Evolutionary conservation across 2,329 filamentous ascomycete species (phyloP).

Genomic region (Diaporthe amygdali): DNA sequence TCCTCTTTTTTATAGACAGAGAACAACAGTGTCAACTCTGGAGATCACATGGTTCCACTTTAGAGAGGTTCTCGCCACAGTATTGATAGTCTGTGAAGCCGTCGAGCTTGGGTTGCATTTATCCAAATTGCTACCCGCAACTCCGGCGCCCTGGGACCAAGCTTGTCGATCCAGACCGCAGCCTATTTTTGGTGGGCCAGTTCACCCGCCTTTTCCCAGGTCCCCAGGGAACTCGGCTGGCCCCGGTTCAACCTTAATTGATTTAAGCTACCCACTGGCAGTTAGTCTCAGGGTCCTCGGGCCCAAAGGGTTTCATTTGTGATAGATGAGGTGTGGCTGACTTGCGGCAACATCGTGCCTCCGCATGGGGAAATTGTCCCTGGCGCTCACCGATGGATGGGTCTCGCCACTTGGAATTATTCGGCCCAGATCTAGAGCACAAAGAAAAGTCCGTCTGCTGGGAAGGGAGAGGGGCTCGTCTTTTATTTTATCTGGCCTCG

Average conservation of each 20-base stretch:
- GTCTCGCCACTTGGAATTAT: not conserved
- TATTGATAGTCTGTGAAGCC: slow-evolving; percentile 1
- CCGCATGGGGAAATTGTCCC: not conserved
- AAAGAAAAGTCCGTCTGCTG: not conserved
- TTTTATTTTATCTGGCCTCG: not conserved
- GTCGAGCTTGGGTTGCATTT: slow-evolving; percentile 20
- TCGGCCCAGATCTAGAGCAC: slow-evolving; percentile 2
- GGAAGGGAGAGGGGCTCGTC: not conserved
- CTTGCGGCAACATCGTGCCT: slow-evolving; percentile 2
- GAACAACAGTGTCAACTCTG: too few species aligned
- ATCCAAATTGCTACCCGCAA: slow-evolving; percentile 17
- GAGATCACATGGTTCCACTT: not conserved
- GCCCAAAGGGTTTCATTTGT: slow-evolving; percentile 6
- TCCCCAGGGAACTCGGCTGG: not conserved
- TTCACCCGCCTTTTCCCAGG: slow-evolving; percentile 3
- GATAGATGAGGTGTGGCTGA: slow-evolving; percentile 14
- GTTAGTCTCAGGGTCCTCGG: not conserved
- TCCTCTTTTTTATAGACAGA: not conserved
- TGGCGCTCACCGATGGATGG: slow-evolving; percentile 2
- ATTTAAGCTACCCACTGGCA: slow-evolving; percentile 15
- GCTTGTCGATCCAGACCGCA: slow-evolving; percentile 11
- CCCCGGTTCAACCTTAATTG: slow-evolving; percentile 16
- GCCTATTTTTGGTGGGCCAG: not conserved
- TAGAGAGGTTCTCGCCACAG: not conserved
- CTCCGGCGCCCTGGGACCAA: slow-evolving; percentile 12